phyloP scores from a whole-genome alignment of 2,329 filamentous ascomycete species.

The Pseudopithomyces chartarum region DNA sequence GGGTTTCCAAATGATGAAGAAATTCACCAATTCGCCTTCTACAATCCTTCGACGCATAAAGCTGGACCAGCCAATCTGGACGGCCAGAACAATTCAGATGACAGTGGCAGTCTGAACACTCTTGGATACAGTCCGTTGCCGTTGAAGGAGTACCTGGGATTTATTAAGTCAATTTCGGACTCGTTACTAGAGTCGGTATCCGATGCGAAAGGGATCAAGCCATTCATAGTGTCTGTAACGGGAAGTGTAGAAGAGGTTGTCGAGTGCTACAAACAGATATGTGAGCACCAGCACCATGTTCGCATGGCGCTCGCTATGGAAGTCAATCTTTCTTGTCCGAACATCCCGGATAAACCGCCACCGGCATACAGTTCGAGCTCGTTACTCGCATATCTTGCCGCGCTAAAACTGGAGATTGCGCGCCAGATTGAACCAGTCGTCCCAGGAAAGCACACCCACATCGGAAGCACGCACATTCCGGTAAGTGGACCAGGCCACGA shows the following conservation, averaged over 20 bases:
- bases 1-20: conserved; percentile 67
- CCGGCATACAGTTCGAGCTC: conserved; percentile 67
- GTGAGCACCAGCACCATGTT: conserved; percentile 35
- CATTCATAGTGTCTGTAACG: conserved; percentile 73
- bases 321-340: conserved; percentile 79
- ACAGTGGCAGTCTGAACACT: conserved; percentile 62
- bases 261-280: conserved; percentile 60
- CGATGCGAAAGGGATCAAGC: conserved; percentile 50
- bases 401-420: conserved; percentile 47
- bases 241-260: conserved; percentile 64
- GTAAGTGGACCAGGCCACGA: not conserved
- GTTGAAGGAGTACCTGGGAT: conserved; percentile 63
- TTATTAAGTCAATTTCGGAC: conserved; percentile 56
- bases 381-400: conserved; percentile 61
- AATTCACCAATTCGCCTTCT: conserved; percentile 70
- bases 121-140: conserved; percentile 73
- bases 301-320: conserved; percentile 68
- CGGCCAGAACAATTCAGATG: conserved; percentile 24
- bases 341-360: conserved; percentile 70
- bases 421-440: conserved; percentile 13
- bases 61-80: conserved; percentile 24
- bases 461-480: conserved; percentile 41
- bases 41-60: conserved; percentile 53
- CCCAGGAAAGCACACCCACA: conserved; percentile 24
- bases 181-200: conserved; percentile 5